phyloP scores from a whole-genome alignment of 2,329 filamentous ascomycete species.

The Curvularia sp. region DNA sequence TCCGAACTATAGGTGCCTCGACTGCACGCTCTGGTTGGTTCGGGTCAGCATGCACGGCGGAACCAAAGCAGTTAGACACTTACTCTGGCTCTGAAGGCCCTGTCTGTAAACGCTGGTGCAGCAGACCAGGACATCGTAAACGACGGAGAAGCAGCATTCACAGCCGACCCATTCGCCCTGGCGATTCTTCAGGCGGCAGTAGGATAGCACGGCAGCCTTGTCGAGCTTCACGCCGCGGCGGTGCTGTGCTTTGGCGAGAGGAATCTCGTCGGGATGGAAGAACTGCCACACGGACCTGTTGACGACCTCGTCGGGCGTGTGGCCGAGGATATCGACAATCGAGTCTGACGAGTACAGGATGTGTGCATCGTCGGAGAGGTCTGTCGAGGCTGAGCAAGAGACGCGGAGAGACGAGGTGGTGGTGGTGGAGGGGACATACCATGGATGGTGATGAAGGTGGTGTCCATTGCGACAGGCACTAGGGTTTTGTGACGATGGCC shows the following conservation, averaged over 20 bases:
- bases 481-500: conserved; percentile 17
- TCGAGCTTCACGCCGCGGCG: conserved; percentile 76
- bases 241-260: conserved; percentile 75
- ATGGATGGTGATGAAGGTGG: conserved; percentile 90
- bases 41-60: conserved; percentile 15
- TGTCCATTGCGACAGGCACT: conserved; percentile 61
- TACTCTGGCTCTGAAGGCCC: conserved; percentile 75
- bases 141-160: conserved; percentile 88
- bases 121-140: conserved; percentile 85
- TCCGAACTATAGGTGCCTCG: conserved; percentile 78
- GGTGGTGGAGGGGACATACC: conserved; percentile 60
- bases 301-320: conserved; percentile 75
- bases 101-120: conserved; percentile 79
- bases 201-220: conserved; percentile 83
- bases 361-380: conserved; percentile 75
- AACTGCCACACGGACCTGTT: conserved; percentile 83
- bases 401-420: conserved; percentile 9
- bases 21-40: conserved; percentile 71
- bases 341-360: conserved; percentile 86
- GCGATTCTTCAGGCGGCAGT: conserved; percentile 73
- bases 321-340: conserved; percentile 82
- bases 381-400: conserved; percentile 53
- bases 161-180: conserved; percentile 77
- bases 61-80: conserved; percentile 47
- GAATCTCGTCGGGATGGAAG: conserved; percentile 82